Percentiles rank a stretch among this genome's conserved stretches.
phyloP scores from a whole-genome alignment of 1,284 basidiomycete species.

The Tranzscheliella williamsii region DNA sequence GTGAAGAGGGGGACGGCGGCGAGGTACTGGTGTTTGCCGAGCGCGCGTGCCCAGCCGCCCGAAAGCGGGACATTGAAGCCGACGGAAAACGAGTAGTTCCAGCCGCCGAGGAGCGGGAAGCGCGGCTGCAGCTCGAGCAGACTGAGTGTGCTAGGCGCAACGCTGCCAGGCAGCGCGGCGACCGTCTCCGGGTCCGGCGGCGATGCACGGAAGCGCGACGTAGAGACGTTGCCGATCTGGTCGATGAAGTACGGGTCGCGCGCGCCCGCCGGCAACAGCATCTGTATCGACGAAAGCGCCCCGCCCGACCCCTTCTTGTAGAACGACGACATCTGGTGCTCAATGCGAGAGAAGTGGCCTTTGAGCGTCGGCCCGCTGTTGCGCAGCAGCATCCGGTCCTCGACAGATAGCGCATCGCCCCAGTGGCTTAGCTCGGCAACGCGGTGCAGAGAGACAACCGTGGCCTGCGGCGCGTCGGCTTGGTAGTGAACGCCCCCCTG shows the following conservation, averaged over 20 bases:
- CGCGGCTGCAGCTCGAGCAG: slow-evolving; percentile 79
- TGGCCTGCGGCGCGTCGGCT: slow-evolving; percentile 77
- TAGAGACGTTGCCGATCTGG: slow-evolving; percentile 90
- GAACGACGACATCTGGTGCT: slow-evolving; percentile 77
- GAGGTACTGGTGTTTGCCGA: slow-evolving; percentile 64
- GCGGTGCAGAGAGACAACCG: slow-evolving; percentile 74
- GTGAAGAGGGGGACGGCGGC: slow-evolving; percentile 86
- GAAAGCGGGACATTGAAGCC: slow-evolving; percentile 78
- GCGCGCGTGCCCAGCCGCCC: slow-evolving; percentile 66
- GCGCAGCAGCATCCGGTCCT: slow-evolving; percentile 80
- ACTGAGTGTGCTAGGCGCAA: slow-evolving; percentile 60
- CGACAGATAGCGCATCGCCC: slow-evolving; percentile 90
- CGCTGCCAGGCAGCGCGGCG: slow-evolving; percentile 10
- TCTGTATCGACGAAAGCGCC: slow-evolving; percentile 70
- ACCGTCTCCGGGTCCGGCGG: slow-evolving; percentile 14
- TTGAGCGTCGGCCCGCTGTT: slow-evolving; percentile 90
- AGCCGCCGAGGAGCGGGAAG: slow-evolving; percentile 91
- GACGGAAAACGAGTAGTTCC: slow-evolving; percentile 94
- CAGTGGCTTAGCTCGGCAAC: slow-evolving; percentile 91
- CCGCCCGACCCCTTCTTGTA: slow-evolving; percentile 66
- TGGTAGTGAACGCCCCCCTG: slow-evolving; percentile 75
- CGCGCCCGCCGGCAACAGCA: slow-evolving; percentile 63
- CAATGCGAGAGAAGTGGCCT: slow-evolving; percentile 91
- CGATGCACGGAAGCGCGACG: slow-evolving; percentile 77
- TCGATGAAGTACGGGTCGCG: slow-evolving; percentile 49